phyloP scores from a whole-genome alignment of 73 alveolate species.

The Tetrahymena elliotti region DNA sequence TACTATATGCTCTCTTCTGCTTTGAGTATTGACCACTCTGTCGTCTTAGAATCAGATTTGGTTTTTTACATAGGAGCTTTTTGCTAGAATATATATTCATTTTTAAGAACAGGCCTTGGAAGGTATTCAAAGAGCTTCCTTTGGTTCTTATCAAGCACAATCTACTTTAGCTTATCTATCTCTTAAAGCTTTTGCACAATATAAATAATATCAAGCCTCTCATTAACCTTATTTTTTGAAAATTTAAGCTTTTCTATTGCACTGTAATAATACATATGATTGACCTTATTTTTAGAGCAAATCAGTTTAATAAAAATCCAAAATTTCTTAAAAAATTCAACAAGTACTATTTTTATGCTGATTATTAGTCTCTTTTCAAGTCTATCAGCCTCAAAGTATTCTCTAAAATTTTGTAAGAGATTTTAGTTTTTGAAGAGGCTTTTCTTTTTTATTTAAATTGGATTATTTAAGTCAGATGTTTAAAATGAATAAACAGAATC shows the following conservation, averaged over 20 bases:
- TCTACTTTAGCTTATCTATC: background rate
- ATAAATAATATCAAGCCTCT: background rate
- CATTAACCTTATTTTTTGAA: background rate
- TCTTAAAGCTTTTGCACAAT: background rate
- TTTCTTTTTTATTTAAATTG: background rate
- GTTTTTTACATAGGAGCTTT: background rate
- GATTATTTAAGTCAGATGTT: background rate
- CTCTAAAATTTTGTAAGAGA: background rate
- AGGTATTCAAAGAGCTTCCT: background rate
- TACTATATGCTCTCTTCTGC: background rate
- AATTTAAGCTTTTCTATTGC: background rate
- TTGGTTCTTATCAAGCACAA: background rate
- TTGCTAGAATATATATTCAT: background rate
- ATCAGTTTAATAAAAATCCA: background rate
- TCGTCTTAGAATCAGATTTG: background rate
- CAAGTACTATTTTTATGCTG: background rate
- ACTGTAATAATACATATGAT: background rate
- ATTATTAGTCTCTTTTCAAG: background rate
- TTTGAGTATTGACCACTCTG: background rate
- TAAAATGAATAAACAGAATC: background rate
- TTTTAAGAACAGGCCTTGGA: background rate
- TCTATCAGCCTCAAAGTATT: background rate
- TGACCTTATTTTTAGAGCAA: background rate
- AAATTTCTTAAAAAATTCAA: background rate
- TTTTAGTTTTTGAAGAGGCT: background rate